Percentiles rank a stretch among this genome's conserved stretches.
These are phyloP conservation scores for Trebouxia gelatinosa DNA, from an alignment of 163 green algal genomes.

Conservation along the genomic window DNA sequence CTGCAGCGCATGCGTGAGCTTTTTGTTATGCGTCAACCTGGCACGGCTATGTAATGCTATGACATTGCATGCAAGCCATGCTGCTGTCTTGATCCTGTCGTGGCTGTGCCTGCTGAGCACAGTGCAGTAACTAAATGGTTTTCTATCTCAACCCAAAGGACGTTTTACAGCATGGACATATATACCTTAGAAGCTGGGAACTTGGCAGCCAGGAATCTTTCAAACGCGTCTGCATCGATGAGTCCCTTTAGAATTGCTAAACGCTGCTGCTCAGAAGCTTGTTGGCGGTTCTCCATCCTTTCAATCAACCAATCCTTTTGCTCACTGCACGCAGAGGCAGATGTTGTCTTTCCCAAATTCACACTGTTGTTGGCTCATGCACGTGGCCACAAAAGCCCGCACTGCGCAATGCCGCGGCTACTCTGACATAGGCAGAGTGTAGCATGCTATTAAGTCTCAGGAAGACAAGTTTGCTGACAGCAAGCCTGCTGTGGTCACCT, in stretches of 20 bases:
- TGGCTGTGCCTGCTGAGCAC: too few relatives aligned
- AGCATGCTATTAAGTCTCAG: not conserved
- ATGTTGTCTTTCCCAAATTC: not conserved
- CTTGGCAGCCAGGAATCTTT: slow-evolving; percentile 68
- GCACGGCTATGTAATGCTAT: too few relatives aligned
- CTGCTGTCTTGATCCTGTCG: too few relatives aligned
- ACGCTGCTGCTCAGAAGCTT: slow-evolving; percentile 5
- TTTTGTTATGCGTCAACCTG: too few relatives aligned
- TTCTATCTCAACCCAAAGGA: too few relatives aligned
- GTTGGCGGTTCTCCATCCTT: slow-evolving; percentile 43
- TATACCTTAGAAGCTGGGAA: slow-evolving; percentile 78
- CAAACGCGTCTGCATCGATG: slow-evolving; percentile 56
- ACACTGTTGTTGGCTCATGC: not conserved
- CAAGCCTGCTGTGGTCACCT: not conserved
- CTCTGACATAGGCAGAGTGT: not conserved
- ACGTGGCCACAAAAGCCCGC: not conserved
- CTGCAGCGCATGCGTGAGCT: too few relatives aligned
- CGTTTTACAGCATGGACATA: too few relatives aligned
- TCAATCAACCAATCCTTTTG: slow-evolving; percentile 44
- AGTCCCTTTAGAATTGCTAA: slow-evolving; percentile 40
- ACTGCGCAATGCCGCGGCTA: not conserved
- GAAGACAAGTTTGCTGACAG: not conserved
- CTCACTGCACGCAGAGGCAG: slow-evolving; percentile 33
- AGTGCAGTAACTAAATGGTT: too few relatives aligned
- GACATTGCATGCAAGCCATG: too few relatives aligned